These are phyloP conservation scores for Exophiala dermatitidis DNA, from an alignment of 2,329 filamentous ascomycete species.

Conservation along the genomic window DNA sequence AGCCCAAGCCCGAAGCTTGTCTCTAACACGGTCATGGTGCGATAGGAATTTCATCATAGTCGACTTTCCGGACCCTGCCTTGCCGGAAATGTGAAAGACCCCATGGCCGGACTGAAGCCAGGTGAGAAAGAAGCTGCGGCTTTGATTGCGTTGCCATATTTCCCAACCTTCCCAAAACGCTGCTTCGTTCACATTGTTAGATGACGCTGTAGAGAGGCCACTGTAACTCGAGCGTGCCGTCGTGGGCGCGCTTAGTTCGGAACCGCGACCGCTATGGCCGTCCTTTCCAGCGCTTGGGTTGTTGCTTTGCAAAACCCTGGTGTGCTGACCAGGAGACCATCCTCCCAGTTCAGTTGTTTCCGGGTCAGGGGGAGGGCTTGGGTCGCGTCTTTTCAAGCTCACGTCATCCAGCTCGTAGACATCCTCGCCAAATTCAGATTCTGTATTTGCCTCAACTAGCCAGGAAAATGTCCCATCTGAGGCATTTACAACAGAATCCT, in stretches of 20 bases:
- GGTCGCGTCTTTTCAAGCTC: too few relatives aligned
- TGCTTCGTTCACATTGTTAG: not conserved
- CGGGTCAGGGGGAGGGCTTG: too few relatives aligned
- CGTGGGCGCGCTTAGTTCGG: too few relatives aligned
- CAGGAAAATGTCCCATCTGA: not conserved
- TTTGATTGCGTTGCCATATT: not conserved
- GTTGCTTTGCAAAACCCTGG: too few relatives aligned
- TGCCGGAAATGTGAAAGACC: constrained; percentile 4
- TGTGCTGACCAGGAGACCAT: too few relatives aligned
- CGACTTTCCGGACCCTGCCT: constrained; percentile 8
- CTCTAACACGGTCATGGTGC: not conserved
- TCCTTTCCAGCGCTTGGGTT: too few relatives aligned
- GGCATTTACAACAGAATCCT: not conserved
- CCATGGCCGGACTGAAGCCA: not conserved
- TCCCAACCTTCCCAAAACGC: not conserved
- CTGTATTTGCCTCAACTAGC: not conserved
- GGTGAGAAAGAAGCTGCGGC: not conserved
- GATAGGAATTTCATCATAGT: constrained; percentile 14
- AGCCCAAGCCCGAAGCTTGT: constrained; percentile 1
- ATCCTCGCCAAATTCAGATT: not conserved
- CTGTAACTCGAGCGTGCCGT: too few relatives aligned
- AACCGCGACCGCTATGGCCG: too few relatives aligned
- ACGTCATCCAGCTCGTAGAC: not conserved
- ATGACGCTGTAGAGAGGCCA: too few relatives aligned
- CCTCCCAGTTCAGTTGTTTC: too few relatives aligned